phyloP scores from a whole-genome alignment of 345 rosid genomes.

The Kernera saxatilis region DNA sequence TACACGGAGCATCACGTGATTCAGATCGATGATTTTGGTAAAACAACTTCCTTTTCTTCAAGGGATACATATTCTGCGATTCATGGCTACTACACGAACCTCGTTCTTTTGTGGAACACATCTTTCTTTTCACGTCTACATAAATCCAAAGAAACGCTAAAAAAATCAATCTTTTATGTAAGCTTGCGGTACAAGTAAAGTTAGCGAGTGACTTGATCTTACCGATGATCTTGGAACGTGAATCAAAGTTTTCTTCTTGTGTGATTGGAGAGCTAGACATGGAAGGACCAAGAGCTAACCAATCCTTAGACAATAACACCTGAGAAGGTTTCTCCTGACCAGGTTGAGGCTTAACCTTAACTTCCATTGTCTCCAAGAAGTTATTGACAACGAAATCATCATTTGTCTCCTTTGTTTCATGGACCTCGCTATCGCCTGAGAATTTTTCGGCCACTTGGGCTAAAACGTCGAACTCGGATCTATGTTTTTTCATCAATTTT shows the following conservation, averaged over 20 bases:
- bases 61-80: slow-evolving; percentile 33
- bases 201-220: neutral
- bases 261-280: slow-evolving; percentile 9
- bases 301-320: slow-evolving; percentile 21
- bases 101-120: neutral
- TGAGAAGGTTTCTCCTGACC: slow-evolving; percentile 15
- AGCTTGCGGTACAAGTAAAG: neutral
- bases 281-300: slow-evolving; percentile 29
- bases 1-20: neutral
- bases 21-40: slow-evolving; percentile 3
- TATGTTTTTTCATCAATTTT: neutral
- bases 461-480: neutral
- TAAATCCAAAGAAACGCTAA: neutral
- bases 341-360: slow-evolving; percentile 9
- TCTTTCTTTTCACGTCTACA: slow-evolving; percentile 30
- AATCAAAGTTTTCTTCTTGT: slow-evolving; percentile 17
- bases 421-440: neutral
- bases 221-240: slow-evolving; percentile 23
- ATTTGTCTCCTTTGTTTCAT: neutral
- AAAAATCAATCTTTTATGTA: neutral
- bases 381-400: neutral
- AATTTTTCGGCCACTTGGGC: neutral
- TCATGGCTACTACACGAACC: slow-evolving; percentile 21
- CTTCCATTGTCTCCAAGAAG: slow-evolving; percentile 27
- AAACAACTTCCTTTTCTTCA: slow-evolving; percentile 37